Conservation (phyloP, 1,139 yeast genomes). For the Yamadazyma siamensis region DNA sequence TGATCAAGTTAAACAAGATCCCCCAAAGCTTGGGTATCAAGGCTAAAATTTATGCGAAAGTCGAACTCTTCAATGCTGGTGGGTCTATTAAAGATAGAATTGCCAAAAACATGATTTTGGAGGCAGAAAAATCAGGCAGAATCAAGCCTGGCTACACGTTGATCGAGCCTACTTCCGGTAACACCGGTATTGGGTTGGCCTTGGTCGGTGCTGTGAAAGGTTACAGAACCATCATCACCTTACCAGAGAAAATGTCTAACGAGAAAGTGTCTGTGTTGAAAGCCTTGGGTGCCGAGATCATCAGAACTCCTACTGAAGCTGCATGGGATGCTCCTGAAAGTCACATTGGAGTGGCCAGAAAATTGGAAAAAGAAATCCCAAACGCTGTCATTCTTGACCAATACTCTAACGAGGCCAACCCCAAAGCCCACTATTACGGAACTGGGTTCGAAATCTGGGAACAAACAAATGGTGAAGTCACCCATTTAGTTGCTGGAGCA, state of each 20-base stretch:
- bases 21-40: conserved; percentile 78
- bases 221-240: conserved; percentile 81
- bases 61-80: conserved; percentile 66
- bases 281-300: conserved; percentile 88
- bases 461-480: conserved; percentile 70
- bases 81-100: conserved; percentile 70
- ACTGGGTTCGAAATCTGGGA: conserved; percentile 88
- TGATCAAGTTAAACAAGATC: conserved; percentile 68
- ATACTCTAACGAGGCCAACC: conserved; percentile 76
- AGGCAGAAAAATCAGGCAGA: conserved; percentile 75
- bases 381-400: conserved; percentile 85
- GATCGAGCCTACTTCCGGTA: conserved; percentile 89
- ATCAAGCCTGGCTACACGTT: conserved; percentile 84
- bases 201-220: conserved; percentile 85
- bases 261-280: conserved; percentile 86
- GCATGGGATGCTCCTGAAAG: conserved; percentile 94
- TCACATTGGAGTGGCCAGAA: conserved; percentile 84
- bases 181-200: conserved; percentile 87
- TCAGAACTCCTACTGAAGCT: conserved; percentile 90
- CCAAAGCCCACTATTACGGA: conserved; percentile 79
- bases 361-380: conserved; percentile 79
- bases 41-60: conserved; percentile 57
- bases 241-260: conserved; percentile 91
- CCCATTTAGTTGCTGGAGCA: conserved; percentile 84
- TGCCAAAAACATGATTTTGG: conserved; percentile 69